Evolutionary conservation across 2,329 filamentous ascomycete species (phyloP).

Genomic region (Neobulgaria alba): DNA sequence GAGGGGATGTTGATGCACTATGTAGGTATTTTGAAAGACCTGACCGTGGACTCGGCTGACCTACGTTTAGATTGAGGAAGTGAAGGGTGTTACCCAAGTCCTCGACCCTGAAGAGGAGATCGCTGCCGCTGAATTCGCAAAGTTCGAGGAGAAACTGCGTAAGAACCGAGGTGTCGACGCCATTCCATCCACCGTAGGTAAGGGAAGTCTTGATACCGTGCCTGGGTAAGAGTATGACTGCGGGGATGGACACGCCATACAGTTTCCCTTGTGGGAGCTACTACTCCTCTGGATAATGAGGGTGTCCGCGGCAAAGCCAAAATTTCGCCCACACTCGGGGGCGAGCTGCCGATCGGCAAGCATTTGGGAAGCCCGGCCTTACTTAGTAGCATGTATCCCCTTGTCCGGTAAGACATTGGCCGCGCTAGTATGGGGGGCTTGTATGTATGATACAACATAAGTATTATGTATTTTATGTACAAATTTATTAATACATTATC

Average conservation of each 20-base stretch:
- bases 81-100: constrained; percentile 84
- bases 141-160: constrained; percentile 80
- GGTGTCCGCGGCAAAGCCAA: too few species aligned
- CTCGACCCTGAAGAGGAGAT: constrained; percentile 89
- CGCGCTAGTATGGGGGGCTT: too few species aligned
- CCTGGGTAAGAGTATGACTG: constrained; percentile 11
- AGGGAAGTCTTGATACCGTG: constrained; percentile 21
- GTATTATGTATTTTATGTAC: too few species aligned
- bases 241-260: constrained; percentile 1
- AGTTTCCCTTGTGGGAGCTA: too few species aligned
- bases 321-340: too few species aligned
- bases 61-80: constrained; percentile 72
- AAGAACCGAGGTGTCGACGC: constrained; percentile 38
- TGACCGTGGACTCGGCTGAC: constrained; percentile 18
- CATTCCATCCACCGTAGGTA: constrained; percentile 19
- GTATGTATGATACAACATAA: too few species aligned
- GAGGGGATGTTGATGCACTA: constrained; percentile 98
- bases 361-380: too few species aligned
- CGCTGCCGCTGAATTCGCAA: constrained; percentile 78
- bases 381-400: too few species aligned
- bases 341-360: too few species aligned
- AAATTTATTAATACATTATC: too few species aligned
- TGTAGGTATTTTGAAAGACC: constrained; percentile 42
- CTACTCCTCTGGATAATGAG: too few species aligned
- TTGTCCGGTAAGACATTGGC: too few species aligned